Base-by-base conservation (phyloP, 1,284 basidiomycete species). In the Moesziomyces antarcticus region DNA sequence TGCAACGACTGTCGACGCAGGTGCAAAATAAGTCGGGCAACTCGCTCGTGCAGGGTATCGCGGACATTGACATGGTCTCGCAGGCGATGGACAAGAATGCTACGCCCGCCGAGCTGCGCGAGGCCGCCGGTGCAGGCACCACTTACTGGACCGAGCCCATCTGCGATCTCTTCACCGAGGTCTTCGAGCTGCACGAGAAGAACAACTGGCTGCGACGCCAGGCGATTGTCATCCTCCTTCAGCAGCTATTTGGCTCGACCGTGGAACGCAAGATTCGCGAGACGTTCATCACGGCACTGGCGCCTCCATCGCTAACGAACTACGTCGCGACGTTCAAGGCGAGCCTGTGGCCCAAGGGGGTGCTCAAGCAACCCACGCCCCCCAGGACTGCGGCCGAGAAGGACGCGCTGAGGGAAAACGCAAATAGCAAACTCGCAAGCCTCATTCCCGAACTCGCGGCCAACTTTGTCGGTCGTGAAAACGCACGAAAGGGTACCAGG, bases 191-290 rank as follows among this genome's bases (percentile, higher is more conserved):
- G 24, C 91, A 97, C 46, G 93, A 93, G 86, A 92, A 93, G 84
- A 93, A 95, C 79, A 95, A 95, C 75, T 99, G 96, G 96, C 86
- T 98, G 33, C 88, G 95, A 52, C 88, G 93, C n/a, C 95, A 97
- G 84, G 95, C 96, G 1, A 93, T 97, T 73, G 92, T 97, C 14
- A 93, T 98, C 58, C 93, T 98, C 64, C 86, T 98, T 49, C 96
- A 98, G 84, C 95, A 98, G 82, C 90, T 97, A 5, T 87, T 99
- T 5, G 96, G 95, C 7, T 92, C 92, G 11, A 98, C 96, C 0
- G 94, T 98, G 72, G 96, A 99, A 93, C 94, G 94, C 66, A 95
- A 95, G 88, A 87, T 96, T 51, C 90, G 93, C 22, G 94, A 96
- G 65, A 90, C 88, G 84, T 87, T 8, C 86, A 89, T 45, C 83